Conservation (phyloP, 257 asterid species). For the Fraxinus excelsior region DNA sequence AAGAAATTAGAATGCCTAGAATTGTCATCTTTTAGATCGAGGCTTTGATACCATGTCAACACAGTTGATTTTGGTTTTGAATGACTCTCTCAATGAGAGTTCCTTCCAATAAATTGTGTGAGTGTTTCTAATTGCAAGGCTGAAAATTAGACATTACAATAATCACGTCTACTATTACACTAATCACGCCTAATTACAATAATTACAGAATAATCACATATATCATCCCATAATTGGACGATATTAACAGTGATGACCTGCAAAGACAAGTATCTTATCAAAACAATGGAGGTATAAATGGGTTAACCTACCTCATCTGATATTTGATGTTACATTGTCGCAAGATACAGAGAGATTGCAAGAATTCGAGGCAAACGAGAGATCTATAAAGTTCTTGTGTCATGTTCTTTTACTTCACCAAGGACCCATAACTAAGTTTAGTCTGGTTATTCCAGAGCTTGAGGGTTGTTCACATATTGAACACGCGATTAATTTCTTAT, state of each 20-base stretch:
- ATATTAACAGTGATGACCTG: neutral
- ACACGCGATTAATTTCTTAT: neutral
- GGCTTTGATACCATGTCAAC: too few species aligned
- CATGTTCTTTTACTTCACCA: constrained; percentile 12
- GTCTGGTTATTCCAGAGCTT: neutral
- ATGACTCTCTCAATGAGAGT: too few species aligned
- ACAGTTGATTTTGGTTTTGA: too few species aligned
- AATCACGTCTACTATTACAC: too few species aligned
- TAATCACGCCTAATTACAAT: too few species aligned
- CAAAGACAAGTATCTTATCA: constrained; percentile 19
- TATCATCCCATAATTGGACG: too few species aligned
- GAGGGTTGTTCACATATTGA: neutral
- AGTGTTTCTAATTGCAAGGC: too few species aligned
- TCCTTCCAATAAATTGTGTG: too few species aligned
- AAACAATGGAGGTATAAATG: constrained; percentile 19
- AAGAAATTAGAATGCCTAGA: too few species aligned
- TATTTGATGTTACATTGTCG: constrained; percentile 12
- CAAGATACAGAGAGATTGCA: neutral
- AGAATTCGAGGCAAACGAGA: neutral
- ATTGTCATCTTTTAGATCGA: too few species aligned
- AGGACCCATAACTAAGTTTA: constrained; percentile 18
- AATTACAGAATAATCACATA: too few species aligned
- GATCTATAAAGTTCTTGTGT: neutral
- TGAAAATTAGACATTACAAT: too few species aligned
- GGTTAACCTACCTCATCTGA: neutral